Evolutionary conservation across 2,329 filamentous ascomycete genomes (phyloP).

Genomic region (Aotearoamyces nothofagi): DNA sequence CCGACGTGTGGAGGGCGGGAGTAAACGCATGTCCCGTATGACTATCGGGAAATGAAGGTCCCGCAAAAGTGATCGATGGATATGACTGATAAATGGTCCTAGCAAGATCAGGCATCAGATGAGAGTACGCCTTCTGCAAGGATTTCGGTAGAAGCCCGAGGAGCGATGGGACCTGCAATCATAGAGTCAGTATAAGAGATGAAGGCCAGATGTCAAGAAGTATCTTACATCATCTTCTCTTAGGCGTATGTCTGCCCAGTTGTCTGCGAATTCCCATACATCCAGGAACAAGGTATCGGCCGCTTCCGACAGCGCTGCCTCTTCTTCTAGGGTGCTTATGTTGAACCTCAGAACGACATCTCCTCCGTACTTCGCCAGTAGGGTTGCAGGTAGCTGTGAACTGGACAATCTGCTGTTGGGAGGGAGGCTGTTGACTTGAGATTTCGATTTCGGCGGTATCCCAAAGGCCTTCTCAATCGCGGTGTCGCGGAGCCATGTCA

Average conservation of each 20-base stretch:
- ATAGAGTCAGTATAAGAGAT: conserved; percentile 5
- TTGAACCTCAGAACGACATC: conserved; percentile 88
- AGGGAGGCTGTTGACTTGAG: conserved; percentile 9
- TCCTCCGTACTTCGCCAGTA: conserved; percentile 45
- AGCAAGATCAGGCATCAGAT: conserved; percentile 68
- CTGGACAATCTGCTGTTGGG: conserved; percentile 9
- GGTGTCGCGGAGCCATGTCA: conserved; percentile 34
- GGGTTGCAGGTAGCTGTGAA: conserved; percentile 18
- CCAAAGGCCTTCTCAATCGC: conserved; percentile 35
- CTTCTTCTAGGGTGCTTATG: conserved; percentile 52
- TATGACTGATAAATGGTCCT: conserved; percentile 66
- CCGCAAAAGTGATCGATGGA: conserved; percentile 21
- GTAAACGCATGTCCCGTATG: conserved; percentile 17
- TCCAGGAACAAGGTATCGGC: conserved; percentile 67
- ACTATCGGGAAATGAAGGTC: conserved; percentile 9
- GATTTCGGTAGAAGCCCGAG: conserved; percentile 64
- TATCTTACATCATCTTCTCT: conserved; percentile 53
- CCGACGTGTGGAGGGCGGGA: conserved; percentile 14
- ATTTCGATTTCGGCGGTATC: conserved; percentile 13
- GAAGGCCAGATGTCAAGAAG: not conserved
- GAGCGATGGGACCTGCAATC: conserved; percentile 46
- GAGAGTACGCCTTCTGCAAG: conserved; percentile 54
- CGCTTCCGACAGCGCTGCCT: conserved; percentile 56
- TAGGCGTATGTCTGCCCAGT: conserved; percentile 75
- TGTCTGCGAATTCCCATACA: conserved; percentile 71